phyloP scores from a whole-genome alignment of 495 filamentous ascomycete genomes.

The Evernia prunastri region DNA sequence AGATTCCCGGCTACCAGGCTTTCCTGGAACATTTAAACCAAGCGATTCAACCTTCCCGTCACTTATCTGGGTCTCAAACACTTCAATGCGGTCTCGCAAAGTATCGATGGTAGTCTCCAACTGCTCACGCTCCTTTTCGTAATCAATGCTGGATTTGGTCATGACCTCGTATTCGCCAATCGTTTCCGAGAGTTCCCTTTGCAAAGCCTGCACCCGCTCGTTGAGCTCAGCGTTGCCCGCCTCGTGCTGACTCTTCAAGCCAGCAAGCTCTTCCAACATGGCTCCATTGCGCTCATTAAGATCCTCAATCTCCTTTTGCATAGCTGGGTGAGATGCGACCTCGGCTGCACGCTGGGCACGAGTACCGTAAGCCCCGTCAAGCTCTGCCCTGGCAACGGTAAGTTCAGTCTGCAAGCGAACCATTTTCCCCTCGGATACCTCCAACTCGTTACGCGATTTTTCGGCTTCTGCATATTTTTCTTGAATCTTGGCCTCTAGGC shows the following conservation, averaged over 20 bases:
- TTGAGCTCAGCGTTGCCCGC: slow-evolving; percentile 43
- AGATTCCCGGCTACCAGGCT: slow-evolving; percentile 40
- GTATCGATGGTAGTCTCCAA: slow-evolving; percentile 68
- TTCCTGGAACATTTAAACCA: slow-evolving; percentile 52
- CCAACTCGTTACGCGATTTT: slow-evolving; percentile 58
- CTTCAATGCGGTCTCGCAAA: slow-evolving; percentile 62
- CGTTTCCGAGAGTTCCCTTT: slow-evolving; percentile 75
- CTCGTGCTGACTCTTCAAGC: slow-evolving; percentile 41
- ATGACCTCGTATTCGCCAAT: slow-evolving; percentile 81
- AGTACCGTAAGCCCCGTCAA: slow-evolving; percentile 82
- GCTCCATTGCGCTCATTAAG: slow-evolving; percentile 55
- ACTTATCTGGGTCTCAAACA: slow-evolving; percentile 57
- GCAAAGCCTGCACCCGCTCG: slow-evolving; percentile 54
- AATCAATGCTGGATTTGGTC: slow-evolving; percentile 76
- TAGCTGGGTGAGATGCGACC: slow-evolving; percentile 57
- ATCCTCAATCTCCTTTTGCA: slow-evolving; percentile 59
- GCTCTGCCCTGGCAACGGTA: slow-evolving; percentile 85
- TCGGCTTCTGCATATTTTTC: slow-evolving; percentile 41
- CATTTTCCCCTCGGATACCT: slow-evolving; percentile 70
- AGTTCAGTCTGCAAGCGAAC: slow-evolving; percentile 84
- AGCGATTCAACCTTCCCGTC: slow-evolving; percentile 69
- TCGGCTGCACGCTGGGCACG: slow-evolving; percentile 71
- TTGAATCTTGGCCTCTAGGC: slow-evolving; percentile 21
- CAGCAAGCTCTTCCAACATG: slow-evolving; percentile 52
- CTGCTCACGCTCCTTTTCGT: slow-evolving; percentile 75